Conservation (phyloP, 2,329 filamentous ascomycete genomes). For the Calonectria naviculata region DNA sequence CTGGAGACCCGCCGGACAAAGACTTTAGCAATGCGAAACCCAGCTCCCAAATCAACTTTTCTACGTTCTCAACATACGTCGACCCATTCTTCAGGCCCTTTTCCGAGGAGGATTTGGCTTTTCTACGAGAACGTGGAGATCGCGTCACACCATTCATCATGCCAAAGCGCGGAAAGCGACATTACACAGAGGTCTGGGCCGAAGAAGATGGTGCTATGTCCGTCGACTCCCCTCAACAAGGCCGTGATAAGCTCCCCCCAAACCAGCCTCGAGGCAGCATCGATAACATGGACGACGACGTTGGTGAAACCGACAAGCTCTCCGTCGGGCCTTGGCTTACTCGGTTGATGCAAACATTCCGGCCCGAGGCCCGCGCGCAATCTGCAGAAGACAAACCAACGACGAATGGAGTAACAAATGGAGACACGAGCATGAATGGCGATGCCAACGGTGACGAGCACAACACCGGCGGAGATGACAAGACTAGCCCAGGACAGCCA, state of each 20-base stretch:
- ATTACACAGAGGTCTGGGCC: constrained; percentile 92
- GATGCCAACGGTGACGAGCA: constrained; percentile 53
- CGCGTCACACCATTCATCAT: constrained; percentile 86
- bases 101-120: constrained; percentile 93
- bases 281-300: constrained; percentile 86
- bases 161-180: constrained; percentile 83
- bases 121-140: constrained; percentile 90
- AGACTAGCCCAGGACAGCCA: constrained; percentile 63
- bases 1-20: constrained; percentile 89
- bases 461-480: constrained; percentile 49
- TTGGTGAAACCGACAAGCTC: constrained; percentile 89
- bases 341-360: constrained; percentile 82
- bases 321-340: constrained; percentile 89
- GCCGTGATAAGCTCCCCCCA: constrained; percentile 74
- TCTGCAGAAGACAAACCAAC: constrained; percentile 67
- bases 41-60: constrained; percentile 92
- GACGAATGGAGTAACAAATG: constrained; percentile 62
- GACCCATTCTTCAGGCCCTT: constrained; percentile 92
- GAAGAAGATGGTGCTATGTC: constrained; percentile 89
- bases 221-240: constrained; percentile 72
- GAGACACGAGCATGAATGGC: constrained; percentile 67
- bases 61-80: constrained; percentile 90
- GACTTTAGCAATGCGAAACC: constrained; percentile 97
- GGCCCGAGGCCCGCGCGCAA: constrained; percentile 75
- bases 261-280: constrained; percentile 89